Evolutionary conservation across 2,329 filamentous ascomycete genomes (phyloP).

Genomic region (Aspergillus sclerotialis): DNA sequence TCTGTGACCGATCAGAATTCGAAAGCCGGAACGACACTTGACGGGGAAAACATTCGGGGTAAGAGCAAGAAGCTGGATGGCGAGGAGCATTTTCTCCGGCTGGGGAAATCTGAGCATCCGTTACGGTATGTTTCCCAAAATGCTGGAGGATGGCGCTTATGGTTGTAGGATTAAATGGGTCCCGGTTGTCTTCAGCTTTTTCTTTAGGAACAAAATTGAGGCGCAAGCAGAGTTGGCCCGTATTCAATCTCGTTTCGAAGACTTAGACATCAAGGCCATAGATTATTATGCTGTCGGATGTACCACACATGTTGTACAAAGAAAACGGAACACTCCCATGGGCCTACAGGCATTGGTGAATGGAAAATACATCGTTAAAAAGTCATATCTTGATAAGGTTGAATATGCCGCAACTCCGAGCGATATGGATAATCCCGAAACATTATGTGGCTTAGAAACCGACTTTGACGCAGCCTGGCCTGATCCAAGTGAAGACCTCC

Average conservation of each 20-base stretch:
- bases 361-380: constrained; percentile 68
- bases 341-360: constrained; percentile 81
- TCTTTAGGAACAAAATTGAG: constrained; percentile 63
- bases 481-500: constrained; percentile 62
- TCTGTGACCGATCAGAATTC: constrained; percentile 73
- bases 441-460: constrained; percentile 57
- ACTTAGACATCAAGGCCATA: constrained; percentile 81
- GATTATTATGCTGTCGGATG: constrained; percentile 61
- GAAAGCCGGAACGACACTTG: constrained; percentile 73
- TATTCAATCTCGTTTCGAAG: constrained; percentile 63
- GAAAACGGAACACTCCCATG: constrained; percentile 83
- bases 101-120: constrained; percentile 62
- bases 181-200: constrained; percentile 74
- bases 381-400: constrained; percentile 66
- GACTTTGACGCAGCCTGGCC: constrained; percentile 81
- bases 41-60: constrained; percentile 64
- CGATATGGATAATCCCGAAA: constrained; percentile 45
- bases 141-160: constrained; percentile 4
- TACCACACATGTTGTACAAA: constrained; percentile 83
- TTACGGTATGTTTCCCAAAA: constrained; percentile 26
- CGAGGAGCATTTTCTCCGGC: constrained; percentile 57
- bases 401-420: constrained; percentile 50
- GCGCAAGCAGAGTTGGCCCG: constrained; percentile 54
- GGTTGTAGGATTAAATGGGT: constrained; percentile 64
- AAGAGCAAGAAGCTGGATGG: constrained; percentile 50